A percentile compares a stretch with the other conserved stretches of the same genome.
phyloP scores from a whole-genome alignment of 192 early-diverging fungal species.

The Podila verticillata region DNA sequence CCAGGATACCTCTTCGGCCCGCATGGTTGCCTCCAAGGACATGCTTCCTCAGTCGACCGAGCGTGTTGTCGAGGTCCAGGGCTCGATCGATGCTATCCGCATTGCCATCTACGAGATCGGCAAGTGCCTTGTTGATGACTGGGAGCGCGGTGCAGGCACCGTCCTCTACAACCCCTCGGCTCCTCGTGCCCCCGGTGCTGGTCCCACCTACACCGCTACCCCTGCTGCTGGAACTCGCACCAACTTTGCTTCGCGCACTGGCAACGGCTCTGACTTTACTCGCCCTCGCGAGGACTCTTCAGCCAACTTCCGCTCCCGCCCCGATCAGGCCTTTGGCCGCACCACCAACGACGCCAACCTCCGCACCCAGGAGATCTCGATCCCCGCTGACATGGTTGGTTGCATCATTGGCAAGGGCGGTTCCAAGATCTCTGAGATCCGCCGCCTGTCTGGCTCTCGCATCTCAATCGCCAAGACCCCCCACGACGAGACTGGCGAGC shows the following conservation, averaged over 20 bases:
- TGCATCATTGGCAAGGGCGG: conserved; percentile 97
- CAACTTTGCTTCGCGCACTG: conserved; percentile 60
- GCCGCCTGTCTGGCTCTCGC: conserved; percentile 80
- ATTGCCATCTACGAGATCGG: conserved; percentile 89
- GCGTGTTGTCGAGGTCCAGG: conserved; percentile 89
- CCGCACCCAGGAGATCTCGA: conserved; percentile 88
- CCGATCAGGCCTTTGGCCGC: conserved; percentile 26
- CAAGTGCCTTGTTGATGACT: conserved; percentile 85
- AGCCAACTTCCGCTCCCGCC: conserved; percentile 8
- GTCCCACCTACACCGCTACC: conserved; percentile 22
- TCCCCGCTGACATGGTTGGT: conserved; percentile 96
- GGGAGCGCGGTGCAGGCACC: conserved; percentile 83
- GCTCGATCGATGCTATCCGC: conserved; percentile 84
- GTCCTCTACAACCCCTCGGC: conserved; percentile 85
- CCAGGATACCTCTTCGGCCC: conserved; percentile 88
- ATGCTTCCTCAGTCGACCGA: conserved; percentile 94
- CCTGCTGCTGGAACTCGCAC: conserved; percentile 18
- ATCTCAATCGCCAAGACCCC: conserved; percentile 91
- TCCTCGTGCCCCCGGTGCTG: conserved; percentile 33
- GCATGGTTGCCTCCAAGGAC: conserved; percentile 89
- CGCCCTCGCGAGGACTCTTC: conserved; percentile 16
- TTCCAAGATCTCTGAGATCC: conserved; percentile 83
- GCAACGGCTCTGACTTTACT: conserved; percentile 65
- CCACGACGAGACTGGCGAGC: conserved; percentile 82
- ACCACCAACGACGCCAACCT: conserved; percentile 55